Conservation (phyloP, 2,329 filamentous ascomycete genomes). For the Plenodomus lindquistii region DNA sequence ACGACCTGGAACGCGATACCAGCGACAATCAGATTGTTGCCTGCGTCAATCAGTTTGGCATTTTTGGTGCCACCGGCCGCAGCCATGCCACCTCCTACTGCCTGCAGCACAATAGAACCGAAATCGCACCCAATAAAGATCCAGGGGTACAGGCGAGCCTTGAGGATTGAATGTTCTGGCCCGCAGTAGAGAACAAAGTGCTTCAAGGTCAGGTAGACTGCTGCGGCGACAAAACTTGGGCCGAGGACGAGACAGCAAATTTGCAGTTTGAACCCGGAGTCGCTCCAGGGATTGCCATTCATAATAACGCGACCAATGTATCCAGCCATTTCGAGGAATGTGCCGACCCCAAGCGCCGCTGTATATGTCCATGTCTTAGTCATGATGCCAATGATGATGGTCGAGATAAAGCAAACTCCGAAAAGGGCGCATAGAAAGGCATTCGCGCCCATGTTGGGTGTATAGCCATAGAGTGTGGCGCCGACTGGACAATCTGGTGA, state of each 20-base stretch:
- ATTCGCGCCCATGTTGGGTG: slow-evolving; percentile 45
- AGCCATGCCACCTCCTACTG: slow-evolving; percentile 59
- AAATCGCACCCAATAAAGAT: slow-evolving; percentile 63
- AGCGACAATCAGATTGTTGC: slow-evolving; percentile 59
- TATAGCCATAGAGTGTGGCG: slow-evolving; percentile 47
- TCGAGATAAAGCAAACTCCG: slow-evolving; percentile 19
- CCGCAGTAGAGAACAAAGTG: slow-evolving; percentile 52
- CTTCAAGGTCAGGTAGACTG: slow-evolving; percentile 54
- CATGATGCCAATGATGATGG: slow-evolving; percentile 28
- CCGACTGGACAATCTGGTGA: slow-evolving; percentile 34
- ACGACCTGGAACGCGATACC: slow-evolving; percentile 60
- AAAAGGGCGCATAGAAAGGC: slow-evolving; percentile 41
- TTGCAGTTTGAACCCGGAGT: slow-evolving; percentile 49
- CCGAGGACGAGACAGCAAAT: slow-evolving; percentile 50
- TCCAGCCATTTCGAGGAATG: slow-evolving; percentile 48
- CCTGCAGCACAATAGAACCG: slow-evolving; percentile 59
- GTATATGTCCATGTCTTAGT: slow-evolving; percentile 48
- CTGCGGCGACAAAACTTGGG: slow-evolving; percentile 51
- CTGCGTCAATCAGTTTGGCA: slow-evolving; percentile 43
- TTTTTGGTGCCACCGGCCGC: slow-evolving; percentile 41
- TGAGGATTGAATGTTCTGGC: slow-evolving; percentile 45
- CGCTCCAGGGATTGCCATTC: slow-evolving; percentile 48
- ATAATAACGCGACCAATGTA: slow-evolving; percentile 50
- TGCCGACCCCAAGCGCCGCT: slow-evolving; percentile 45
- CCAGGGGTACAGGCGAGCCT: slow-evolving; percentile 54